Percentiles rank a stretch among this genome's conserved stretches.
These are phyloP conservation scores for Phaeomoniella chlamydospora DNA, from an alignment of 2,329 filamentous ascomycete genomes.

Conservation along the genomic window DNA sequence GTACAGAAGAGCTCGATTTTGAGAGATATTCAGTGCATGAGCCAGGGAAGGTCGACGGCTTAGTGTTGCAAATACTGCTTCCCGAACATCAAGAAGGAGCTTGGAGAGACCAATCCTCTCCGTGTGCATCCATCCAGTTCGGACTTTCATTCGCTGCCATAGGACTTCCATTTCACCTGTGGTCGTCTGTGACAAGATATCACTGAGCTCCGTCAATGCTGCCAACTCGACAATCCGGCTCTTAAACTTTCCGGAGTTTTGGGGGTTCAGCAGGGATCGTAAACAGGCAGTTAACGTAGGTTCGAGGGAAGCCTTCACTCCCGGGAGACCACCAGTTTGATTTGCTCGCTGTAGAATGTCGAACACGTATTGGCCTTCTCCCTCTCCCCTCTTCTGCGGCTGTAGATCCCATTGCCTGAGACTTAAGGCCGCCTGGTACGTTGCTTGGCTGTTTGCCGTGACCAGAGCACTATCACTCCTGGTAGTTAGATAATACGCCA, in stretches of 20 bases:
- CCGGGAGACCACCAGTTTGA: background rate
- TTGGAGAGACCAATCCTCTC: conserved; percentile 44
- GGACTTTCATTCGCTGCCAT: conserved; percentile 48
- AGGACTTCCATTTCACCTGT: conserved; percentile 45
- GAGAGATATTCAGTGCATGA: conserved; percentile 44
- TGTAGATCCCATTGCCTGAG: conserved; percentile 88
- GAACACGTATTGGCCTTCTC: conserved; percentile 58
- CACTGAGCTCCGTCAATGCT: conserved; percentile 66
- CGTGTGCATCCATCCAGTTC: conserved; percentile 67
- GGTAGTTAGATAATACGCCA: conserved; percentile 60
- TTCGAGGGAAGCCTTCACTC: background rate
- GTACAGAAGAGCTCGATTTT: conserved; percentile 49
- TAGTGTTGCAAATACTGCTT: conserved; percentile 68
- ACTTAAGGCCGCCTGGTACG: conserved; percentile 50
- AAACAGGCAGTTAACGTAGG: background rate
- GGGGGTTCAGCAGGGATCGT: background rate
- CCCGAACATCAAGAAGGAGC: conserved; percentile 66
- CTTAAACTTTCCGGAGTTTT: background rate
- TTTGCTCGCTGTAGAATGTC: conserved; percentile 52
- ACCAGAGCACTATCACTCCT: background rate
- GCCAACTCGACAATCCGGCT: conserved; percentile 34
- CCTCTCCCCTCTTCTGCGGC: conserved; percentile 46
- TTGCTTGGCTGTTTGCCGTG: conserved; percentile 25
- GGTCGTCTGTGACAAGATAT: conserved; percentile 50
- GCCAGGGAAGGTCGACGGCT: conserved; percentile 54